Conservation (phyloP, 192 early-diverging fungal species). For the Phlyctochytrium planicorne region DNA sequence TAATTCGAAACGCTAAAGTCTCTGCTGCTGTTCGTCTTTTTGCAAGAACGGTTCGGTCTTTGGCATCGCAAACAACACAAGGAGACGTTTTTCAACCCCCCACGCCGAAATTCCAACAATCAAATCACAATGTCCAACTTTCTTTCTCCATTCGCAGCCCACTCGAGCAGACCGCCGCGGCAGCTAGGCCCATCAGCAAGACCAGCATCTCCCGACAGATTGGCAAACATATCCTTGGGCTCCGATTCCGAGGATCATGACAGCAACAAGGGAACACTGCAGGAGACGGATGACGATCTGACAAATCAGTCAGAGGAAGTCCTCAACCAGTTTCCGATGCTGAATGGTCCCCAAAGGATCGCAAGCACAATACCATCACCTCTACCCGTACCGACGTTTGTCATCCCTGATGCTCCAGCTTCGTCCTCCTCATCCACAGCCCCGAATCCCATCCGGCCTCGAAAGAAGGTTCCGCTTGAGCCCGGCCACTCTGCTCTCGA, state of each 20-base stretch:
- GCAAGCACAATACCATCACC: not conserved
- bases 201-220: not conserved
- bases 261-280: not conserved
- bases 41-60: too few species aligned
- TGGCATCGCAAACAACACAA: too few species aligned
- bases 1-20: too few species aligned
- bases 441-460: not conserved
- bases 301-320: not conserved
- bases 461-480: conserved; percentile 71
- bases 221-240: not conserved
- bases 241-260: not conserved
- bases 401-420: not conserved
- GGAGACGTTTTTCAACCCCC: too few species aligned
- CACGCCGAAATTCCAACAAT: too few species aligned
- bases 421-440: not conserved
- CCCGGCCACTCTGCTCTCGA: conserved; percentile 86
- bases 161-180: not conserved
- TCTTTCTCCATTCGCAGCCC: not conserved
- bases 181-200: not conserved
- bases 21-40: too few species aligned
- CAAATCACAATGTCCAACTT: not conserved
- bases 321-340: conserved; percentile 37
- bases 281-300: not conserved
- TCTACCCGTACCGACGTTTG: not conserved
- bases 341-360: conserved; percentile 35